Base-by-base conservation (phyloP, 2,329 filamentous ascomycete species). In the Phaeomoniella chlamydospora region DNA sequence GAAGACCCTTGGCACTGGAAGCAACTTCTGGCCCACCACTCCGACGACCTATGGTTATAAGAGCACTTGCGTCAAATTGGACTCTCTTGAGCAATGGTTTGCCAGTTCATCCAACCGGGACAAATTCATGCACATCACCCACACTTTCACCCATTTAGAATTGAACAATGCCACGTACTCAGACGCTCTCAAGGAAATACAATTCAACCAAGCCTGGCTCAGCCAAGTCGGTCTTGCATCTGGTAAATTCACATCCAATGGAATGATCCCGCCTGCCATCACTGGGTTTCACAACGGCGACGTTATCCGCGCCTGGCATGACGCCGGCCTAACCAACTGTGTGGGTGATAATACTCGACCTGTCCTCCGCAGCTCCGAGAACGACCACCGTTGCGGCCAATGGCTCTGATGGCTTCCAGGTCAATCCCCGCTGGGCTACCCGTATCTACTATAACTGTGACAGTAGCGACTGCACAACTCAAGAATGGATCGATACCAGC, bases 391-490 rank as follows among this genome's bases (percentile, higher is more conserved):
- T 64, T 0, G 59, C 52, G 1, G 47, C 42, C 9, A 71, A 77
- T 44, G 72, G 72, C 0, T 71, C 66, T 43, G 65, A 54, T 30
- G 72, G 73, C 1, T 58, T 74, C 29, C 62, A 63, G 39, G 61
- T 77, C 34, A 67, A 72, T 47, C 71, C 70, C 3, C 68, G 73
- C 32, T 77, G 67, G 66, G 68, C 72, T 1, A 72, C 70, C 3
- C 65, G 68, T 30, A 76, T 77, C 41, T 77, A 76, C 57, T 77
- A 72, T 60, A 75, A 77, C 55, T 77, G 73, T 50, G 66, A 74
- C 47, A 63, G 62, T 12, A 59, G 69, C 2, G 58, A 53, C 15
- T 77, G 73, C 49, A 76, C 72, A 0, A 49, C 67, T 13, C 54
- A 65, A 34, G 72, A 77, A 49, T 77, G 73, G 73, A 72, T 71